Evolutionary conservation across 768 basidiomycete genomes (phyloP), one percentile per base, ranked within the genome.

Genomic region (Naganishia onofrii): DNA sequence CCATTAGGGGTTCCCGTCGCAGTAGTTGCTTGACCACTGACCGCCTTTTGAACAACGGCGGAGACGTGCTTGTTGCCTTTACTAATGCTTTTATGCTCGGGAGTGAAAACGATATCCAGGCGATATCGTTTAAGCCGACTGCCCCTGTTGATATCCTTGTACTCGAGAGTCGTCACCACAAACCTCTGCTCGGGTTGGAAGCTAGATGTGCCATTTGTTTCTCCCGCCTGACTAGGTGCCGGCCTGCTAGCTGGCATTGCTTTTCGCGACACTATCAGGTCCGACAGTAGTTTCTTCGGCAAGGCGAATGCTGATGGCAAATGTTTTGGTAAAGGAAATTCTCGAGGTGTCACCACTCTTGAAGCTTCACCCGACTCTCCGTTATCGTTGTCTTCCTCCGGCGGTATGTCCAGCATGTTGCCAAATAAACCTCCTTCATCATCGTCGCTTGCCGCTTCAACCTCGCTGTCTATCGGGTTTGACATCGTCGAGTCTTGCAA

Each of bases 321-420:
- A 76, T 90, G 87, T 81, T 91, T 95, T 1, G 92, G 90, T 29
- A 92, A 83, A 1, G 87, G 77, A 88, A 98, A 89, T 70, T 93
- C 87, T 31, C 88, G 82, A 29, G 82, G 74, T 6, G 72, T 76
- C 70, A 83, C 76, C 84, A 72, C 89, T 52, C 85, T 87, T n/a
- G 84, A 84, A 15, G 70, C 19, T 28, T 44, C 17, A 23, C 10
- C 17, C 6, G 38, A 3, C 36, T 63, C 60, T 26, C 23, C n/a
- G 2, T 10, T 17, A 46, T 8, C 70, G 28, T 38, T 58, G 60
- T 51, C 42, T 12, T 48, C 67, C 13, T 65, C 70, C 15, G 68
- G 58, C 3, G 76, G 71, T 64, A 84, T 84, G 28, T 93, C 90
- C 54, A 95, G 83, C 60, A 93, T 82, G 48, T 86, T 88, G 68